These are phyloP conservation scores for Fusarium compactum DNA, from an alignment of 2,329 filamentous ascomycete genomes.

Conservation along the genomic window DNA sequence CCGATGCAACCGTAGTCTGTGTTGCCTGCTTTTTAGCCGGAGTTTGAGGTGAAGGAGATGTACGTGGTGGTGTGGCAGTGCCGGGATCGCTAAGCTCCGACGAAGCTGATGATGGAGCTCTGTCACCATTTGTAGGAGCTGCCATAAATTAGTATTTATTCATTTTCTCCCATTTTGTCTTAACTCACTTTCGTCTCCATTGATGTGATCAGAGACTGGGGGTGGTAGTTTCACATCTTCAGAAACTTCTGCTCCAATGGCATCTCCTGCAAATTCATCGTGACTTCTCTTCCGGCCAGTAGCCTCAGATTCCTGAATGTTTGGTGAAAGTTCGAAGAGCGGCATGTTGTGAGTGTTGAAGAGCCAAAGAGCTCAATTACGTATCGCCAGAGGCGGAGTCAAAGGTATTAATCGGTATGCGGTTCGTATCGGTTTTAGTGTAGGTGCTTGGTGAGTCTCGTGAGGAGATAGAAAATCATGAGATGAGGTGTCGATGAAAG, in stretches of 20 bases:
- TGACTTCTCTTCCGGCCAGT: conserved; percentile 61
- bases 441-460: conserved; percentile 19
- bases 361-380: conserved; percentile 15
- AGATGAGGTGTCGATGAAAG: conserved; percentile 12
- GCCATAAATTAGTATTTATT: conserved; percentile 38
- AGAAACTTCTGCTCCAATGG: conserved; percentile 43
- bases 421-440: conserved; percentile 4
- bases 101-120: conserved; percentile 49
- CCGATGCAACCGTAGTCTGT: conserved; percentile 13
- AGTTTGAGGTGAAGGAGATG: conserved; percentile 54
- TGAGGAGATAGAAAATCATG: conserved; percentile 21
- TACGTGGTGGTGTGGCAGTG: conserved; percentile 55
- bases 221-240: conserved; percentile 38
- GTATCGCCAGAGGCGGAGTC: not conserved
- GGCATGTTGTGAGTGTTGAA: conserved; percentile 55
- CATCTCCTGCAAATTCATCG: conserved; percentile 57
- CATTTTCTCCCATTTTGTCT: too few species aligned
- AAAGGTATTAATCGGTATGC: not conserved
- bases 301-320: conserved; percentile 60
- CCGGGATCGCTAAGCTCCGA: conserved; percentile 57
- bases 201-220: conserved; percentile 27
- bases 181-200: conserved; percentile 44
- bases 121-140: conserved; percentile 42
- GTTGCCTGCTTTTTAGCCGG: conserved; percentile 45
- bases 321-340: conserved; percentile 61